Evolutionary conservation across 129 eudicot species (phyloP), one percentile per base, ranked within the genome.

Genomic region (Dittrichia graveolens): DNA sequence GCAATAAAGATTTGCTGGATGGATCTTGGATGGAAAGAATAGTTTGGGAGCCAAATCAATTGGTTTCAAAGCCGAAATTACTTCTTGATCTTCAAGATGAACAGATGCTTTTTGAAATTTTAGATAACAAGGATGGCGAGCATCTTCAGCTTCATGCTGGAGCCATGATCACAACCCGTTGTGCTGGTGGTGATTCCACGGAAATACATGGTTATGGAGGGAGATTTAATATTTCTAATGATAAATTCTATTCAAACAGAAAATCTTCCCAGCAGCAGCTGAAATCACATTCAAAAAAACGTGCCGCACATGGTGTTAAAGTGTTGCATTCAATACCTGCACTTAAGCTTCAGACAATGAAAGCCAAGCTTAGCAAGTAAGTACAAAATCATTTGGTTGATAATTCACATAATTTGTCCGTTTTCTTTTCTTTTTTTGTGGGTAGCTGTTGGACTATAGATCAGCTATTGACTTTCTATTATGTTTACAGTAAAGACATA

Each of bases 281-380:
- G 76, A 90, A 91, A 75, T 84, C 96, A 44, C 96, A 87, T 84
- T 86, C 89, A 7, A 94, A 94, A 67, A 94, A 94, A 57, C 91
- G 98, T 8, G 75, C 92, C 65, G 84, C 83, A 65, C 98, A 94
- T 67, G 89, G 95, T 12, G 91, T 87, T 75, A 94, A 94, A 81
- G 87, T 90, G 71, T 80, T 90, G 85, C 98, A 94, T 81, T 90
- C 96, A 12, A 82, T 84, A 55, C 98, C 96, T 6, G 98, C 96
- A 62, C 87, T 87, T 41, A 94, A 90, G 87, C 82, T 94, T 65
- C 91, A 94, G 72, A 94, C 97, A 4, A 94, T 94, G 90, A 94
- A 90, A 76, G 83, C 93, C 34, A 94, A 88, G 74, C 88, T 94
- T 31, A 94, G 97, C 95, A 94, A 94, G 98, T 93, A 89, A 82